A percentile compares a stretch with the other conserved stretches of the same genome.
phyloP scores from a whole-genome alignment of 1,284 basidiomycete species.

The Ustilago nuda region DNA sequence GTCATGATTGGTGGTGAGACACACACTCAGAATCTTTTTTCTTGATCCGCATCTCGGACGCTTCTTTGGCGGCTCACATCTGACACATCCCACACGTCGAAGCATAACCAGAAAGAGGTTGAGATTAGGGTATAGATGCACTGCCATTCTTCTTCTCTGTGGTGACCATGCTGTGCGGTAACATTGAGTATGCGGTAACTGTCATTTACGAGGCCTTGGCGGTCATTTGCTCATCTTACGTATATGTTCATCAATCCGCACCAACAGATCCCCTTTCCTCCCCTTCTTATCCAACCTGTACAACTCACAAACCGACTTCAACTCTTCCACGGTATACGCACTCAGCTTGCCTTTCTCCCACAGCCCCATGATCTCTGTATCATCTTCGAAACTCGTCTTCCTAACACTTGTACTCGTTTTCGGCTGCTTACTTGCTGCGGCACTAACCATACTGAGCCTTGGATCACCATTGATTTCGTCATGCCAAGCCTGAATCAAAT shows the following conservation, averaged over 20 bases:
- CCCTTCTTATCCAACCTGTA: conserved; percentile 58
- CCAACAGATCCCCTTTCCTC: conserved; percentile 61
- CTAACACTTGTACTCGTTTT: conserved; percentile 39
- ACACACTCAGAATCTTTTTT: not conserved
- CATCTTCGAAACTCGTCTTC: conserved; percentile 44
- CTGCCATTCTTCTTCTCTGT: not conserved
- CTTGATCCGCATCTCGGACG: not conserved
- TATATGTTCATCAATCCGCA: conserved; percentile 45
- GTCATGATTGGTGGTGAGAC: not conserved
- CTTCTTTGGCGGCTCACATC: not conserved
- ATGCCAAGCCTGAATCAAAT: conserved; percentile 82
- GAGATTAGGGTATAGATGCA: not conserved
- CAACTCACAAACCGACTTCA: conserved; percentile 55
- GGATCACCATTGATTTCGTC: conserved; percentile 75
- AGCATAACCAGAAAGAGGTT: not conserved
- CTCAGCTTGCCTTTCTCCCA: conserved; percentile 47
- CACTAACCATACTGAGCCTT: conserved; percentile 21
- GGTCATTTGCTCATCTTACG: conserved; percentile 24
- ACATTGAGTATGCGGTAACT: too few relatives aligned
- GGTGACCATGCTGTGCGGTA: not conserved
- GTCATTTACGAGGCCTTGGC: too few relatives aligned
- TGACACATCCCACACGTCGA: not conserved
- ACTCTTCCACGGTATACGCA: conserved; percentile 53
- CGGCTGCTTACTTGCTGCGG: conserved; percentile 14
- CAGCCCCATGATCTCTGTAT: conserved; percentile 40